A percentile compares a stretch with the other conserved stretches of the same genome.
Evolutionary conservation across 371 early-diverging fungal genomes (phyloP).

Genomic region (Lichtheimia hyalospora): DNA sequence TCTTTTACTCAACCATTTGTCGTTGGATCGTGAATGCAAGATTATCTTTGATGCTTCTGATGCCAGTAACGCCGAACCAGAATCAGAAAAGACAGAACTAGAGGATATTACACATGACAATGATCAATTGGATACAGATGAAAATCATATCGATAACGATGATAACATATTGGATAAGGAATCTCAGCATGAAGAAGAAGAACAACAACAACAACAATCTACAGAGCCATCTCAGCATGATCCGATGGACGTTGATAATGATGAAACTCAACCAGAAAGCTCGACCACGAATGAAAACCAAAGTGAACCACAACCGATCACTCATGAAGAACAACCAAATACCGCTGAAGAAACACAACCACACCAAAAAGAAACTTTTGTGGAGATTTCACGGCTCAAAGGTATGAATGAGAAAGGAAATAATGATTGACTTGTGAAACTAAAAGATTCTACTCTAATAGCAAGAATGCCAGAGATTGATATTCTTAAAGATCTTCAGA

Average conservation of each 20-base stretch:
- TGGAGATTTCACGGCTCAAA: constrained; percentile 30
- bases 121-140: constrained; percentile 3
- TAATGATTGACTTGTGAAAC: too few species aligned
- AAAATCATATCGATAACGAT: constrained; percentile 1
- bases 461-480: constrained; percentile 55
- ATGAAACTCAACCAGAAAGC: not conserved
- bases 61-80: constrained; percentile 34
- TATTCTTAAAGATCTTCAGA: constrained; percentile 44
- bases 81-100: constrained; percentile 2
- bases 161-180: constrained; percentile 1
- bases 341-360: not conserved
- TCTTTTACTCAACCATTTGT: constrained; percentile 84
- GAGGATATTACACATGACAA: constrained; percentile 10
- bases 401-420: constrained; percentile 6
- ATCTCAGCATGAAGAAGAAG: constrained; percentile 12
- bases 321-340: not conserved
- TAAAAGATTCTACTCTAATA: constrained; percentile 11
- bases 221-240: not conserved
- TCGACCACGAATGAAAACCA: not conserved
- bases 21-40: constrained; percentile 77
- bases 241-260: constrained; percentile 9
- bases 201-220: not conserved
- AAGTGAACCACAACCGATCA: not conserved
- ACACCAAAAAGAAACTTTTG: constrained; percentile 3
- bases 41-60: constrained; percentile 95